Evolutionary conservation across 176 grass and related monocot genomes (phyloP), one percentile per base, ranked within the genome.

Genomic region (Bonia amplexicaulis): DNA sequence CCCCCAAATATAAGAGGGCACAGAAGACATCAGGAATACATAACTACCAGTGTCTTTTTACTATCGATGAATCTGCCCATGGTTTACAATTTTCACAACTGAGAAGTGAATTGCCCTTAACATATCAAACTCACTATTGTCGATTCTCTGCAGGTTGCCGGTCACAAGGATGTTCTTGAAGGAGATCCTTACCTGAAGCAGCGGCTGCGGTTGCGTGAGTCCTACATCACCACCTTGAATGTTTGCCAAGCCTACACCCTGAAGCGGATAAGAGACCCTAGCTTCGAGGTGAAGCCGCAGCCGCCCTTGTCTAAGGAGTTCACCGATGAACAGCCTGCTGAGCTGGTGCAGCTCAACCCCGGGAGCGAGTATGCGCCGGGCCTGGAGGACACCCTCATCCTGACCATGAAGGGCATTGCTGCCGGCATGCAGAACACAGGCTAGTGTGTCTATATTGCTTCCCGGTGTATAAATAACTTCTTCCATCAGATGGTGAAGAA

Each of bases 381-480:
- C 37, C 79, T 95, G 53, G 93, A 95, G 83, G 93, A 95, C 74
- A 95, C 93, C 20, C 89, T 95, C 60, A 95, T 95, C 86, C 89
- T 95, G 52, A 95, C 93, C 65, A 95, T 95, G 93, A 95, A 95
- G 90, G 93, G 91, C 37, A 95, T 95, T 70, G 93, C 93, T 72
- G 93, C 93, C 15, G 93, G 93, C 66, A 95, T 95, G 93, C 93
- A 95, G 81, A 95, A 95, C 82, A 95, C 93, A 20, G 93, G 93
- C 51, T 95, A 95, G 82, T 1, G 35, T 23, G 48, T 46, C 31
- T 11, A 42, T 22, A 55, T 8, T 76, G 8, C 71, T 35, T 59
- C n/a, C 53, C 9, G 37, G 61, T 76, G 27, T 81, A 69, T 13
- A 47, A 87, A 87, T 79, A 83, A 87, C 79, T 42, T 55, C 78